Evolutionary conservation across 768 basidiomycete species (phyloP), one percentile per base, ranked within the genome.

Genomic region (Hericium coralloides): DNA sequence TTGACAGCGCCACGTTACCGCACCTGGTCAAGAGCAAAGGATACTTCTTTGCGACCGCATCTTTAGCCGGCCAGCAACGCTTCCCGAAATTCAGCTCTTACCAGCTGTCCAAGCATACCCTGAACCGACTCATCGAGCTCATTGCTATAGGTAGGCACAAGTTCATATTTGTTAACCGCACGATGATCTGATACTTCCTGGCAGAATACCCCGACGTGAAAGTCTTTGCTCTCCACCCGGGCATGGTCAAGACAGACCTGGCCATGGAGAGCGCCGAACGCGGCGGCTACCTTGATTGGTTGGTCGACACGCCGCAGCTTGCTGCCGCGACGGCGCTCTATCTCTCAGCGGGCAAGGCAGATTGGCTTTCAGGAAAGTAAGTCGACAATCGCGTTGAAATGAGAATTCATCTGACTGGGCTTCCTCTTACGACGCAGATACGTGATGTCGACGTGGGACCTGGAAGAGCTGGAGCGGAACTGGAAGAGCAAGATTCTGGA

Each of bases 271-370:
- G 14, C 9, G 41, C 37, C 52, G 15, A 25, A 9, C 17, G 6
- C 18, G 20, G 6, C 26, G 26, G 26, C 6, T 31, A 31, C 9
- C 26, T n/a, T 7, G 17, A 45, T 20, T n/a, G 20, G 8, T 36
- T 55, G 22, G 53, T 56, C 17, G 62, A 66, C 45, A 59, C 60
- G 3, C 17, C 63, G 2, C 55, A 59, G 48, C 58, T 65, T 7
- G 63, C 63, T 14, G 63, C 63, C 7, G 61, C 64, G 2, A 63
- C 65, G 12, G 58, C 52, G 31, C 31, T 66, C 25, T 60, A 56
- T 26, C 39, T 65, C 22, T 62, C 65, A 1, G 60, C 64, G 52
- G 65, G 65, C 10, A 60, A 49, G 49, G 49, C 57, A 25, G 64
- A 62, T 38, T 66, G 58, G 60, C 49, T 65, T 26, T 62, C 2